A percentile compares a stretch with the other conserved stretches of the same genome.
Evolutionary conservation across 768 basidiomycete species (phyloP).

Genomic region (Suillus sp.): DNA sequence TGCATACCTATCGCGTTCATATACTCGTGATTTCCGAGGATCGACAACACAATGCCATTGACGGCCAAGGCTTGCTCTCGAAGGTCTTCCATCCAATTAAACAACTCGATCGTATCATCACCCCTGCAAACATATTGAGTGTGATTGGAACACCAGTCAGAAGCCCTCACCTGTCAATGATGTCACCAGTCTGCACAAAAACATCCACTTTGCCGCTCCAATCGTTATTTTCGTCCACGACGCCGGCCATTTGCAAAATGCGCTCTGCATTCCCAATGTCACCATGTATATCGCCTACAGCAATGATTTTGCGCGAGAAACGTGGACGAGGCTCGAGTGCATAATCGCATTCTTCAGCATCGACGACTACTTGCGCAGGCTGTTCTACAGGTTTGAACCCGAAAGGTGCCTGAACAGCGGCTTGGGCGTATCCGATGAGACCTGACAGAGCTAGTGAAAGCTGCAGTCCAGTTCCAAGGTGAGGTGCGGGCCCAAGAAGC

Average conservation of each 20-base stretch:
- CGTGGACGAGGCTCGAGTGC: conserved; percentile 30
- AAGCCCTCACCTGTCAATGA: conserved; percentile 76
- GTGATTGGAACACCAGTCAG: conserved; percentile 1
- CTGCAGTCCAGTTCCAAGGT: conserved; percentile 28
- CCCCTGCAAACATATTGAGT: conserved; percentile 52
- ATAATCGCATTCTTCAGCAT: background rate
- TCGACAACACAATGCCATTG: conserved; percentile 74
- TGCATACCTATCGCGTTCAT: conserved; percentile 83
- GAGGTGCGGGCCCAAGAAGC: conserved; percentile 34
- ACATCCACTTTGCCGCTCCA: conserved; percentile 87
- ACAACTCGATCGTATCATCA: conserved; percentile 87
- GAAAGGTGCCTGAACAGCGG: conserved; percentile 25
- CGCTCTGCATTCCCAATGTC: conserved; percentile 77
- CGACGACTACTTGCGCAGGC: conserved; percentile 14
- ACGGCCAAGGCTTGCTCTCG: conserved; percentile 67
- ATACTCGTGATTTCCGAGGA: conserved; percentile 95
- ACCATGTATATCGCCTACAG: conserved; percentile 92
- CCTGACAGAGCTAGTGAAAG: conserved; percentile 29
- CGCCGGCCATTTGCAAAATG: conserved; percentile 78
- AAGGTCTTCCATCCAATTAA: conserved; percentile 80
- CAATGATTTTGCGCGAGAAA: conserved; percentile 62
- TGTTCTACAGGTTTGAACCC: conserved; percentile 16
- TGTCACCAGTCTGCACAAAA: conserved; percentile 95
- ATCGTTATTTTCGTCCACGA: conserved; percentile 68
- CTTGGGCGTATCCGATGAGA: conserved; percentile 29